These are phyloP conservation scores for Knufia petricola DNA, from an alignment of 2,329 filamentous ascomycete species.

Conservation along the genomic window DNA sequence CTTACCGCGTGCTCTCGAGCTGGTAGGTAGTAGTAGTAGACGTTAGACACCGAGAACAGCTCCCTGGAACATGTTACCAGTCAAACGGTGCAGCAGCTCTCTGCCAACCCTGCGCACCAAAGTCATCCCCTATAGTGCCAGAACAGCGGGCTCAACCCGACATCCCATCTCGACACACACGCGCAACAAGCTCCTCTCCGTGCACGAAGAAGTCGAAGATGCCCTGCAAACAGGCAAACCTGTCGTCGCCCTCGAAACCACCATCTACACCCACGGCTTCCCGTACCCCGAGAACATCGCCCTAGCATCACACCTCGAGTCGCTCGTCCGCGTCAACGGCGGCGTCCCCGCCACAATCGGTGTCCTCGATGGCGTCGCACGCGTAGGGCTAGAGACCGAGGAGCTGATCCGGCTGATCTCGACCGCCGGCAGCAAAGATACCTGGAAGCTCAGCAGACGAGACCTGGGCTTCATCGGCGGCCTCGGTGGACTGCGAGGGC, in stretches of 20 bases:
- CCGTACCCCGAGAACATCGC: conserved; percentile 64
- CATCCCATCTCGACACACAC: conserved; percentile 10
- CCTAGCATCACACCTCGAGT: conserved; percentile 70
- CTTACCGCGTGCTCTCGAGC: too few relatives aligned
- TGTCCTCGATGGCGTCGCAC: conserved; percentile 71
- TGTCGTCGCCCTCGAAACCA: conserved; percentile 86
- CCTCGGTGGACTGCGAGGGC: conserved; percentile 60
- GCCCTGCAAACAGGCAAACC: conserved; percentile 66
- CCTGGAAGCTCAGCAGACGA: conserved; percentile 74
- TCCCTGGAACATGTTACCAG: neutral
- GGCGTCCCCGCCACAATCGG: conserved; percentile 86
- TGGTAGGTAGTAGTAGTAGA: too few relatives aligned
- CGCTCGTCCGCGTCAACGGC: conserved; percentile 69
- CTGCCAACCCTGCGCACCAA: neutral
- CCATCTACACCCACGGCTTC: conserved; percentile 90
- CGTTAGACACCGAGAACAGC: too few relatives aligned
- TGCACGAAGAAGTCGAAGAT: conserved; percentile 74
- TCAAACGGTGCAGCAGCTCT: neutral
- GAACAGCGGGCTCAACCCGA: too few relatives aligned
- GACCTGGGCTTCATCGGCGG: conserved; percentile 77
- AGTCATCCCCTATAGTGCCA: too few relatives aligned
- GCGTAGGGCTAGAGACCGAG: conserved; percentile 63
- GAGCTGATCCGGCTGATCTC: conserved; percentile 63
- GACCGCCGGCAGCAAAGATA: conserved; percentile 54
- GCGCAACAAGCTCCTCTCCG: conserved; percentile 44